A percentile compares a stretch with the other conserved stretches of the same genome.
Evolutionary conservation across 352 stramenopile species (phyloP).

Genomic region (Phytophthora fragariae): DNA sequence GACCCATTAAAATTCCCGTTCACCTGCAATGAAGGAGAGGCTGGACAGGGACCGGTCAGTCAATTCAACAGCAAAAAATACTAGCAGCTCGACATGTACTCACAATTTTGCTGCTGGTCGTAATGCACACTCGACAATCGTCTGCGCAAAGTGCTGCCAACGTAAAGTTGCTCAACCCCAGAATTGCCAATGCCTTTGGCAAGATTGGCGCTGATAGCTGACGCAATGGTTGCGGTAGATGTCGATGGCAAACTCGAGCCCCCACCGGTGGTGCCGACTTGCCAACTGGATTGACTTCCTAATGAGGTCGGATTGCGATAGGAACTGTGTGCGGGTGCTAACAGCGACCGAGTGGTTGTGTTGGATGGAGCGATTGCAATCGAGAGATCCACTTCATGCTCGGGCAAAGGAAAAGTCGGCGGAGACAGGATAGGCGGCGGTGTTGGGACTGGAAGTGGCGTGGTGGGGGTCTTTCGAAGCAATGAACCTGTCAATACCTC

Average conservation of each 20-base stretch:
- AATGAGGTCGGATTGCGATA: conserved; percentile 24
- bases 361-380: conserved; percentile 60
- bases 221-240: conserved; percentile 57
- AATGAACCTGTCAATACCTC: conserved; percentile 58
- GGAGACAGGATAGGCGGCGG: conserved; percentile 21
- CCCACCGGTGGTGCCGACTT: conserved; percentile 17
- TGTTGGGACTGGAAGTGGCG: conserved; percentile 25
- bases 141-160: conserved; percentile 46
- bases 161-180: conserved; percentile 45
- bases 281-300: conserved; percentile 32
- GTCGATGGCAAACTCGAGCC: conserved; percentile 27
- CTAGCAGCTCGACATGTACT: neutral
- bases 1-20: conserved; percentile 22
- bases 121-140: conserved; percentile 66
- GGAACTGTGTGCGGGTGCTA: conserved; percentile 29
- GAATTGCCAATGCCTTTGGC: conserved; percentile 16
- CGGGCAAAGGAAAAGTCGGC: conserved; percentile 45
- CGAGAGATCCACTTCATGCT: conserved; percentile 48
- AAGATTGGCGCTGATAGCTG: conserved; percentile 43
- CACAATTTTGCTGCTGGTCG: conserved; percentile 53
- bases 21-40: conserved; percentile 24
- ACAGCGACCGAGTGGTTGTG: conserved; percentile 54
- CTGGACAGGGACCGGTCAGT: conserved; percentile 13
- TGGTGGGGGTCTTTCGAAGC: conserved; percentile 49
- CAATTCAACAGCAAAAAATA: neutral